A percentile compares a stretch with the other conserved stretches of the same genome.
Evolutionary conservation across 1,284 basidiomycete species (phyloP).

Genomic region (Cutaneotrichosporon daszewskae): DNA sequence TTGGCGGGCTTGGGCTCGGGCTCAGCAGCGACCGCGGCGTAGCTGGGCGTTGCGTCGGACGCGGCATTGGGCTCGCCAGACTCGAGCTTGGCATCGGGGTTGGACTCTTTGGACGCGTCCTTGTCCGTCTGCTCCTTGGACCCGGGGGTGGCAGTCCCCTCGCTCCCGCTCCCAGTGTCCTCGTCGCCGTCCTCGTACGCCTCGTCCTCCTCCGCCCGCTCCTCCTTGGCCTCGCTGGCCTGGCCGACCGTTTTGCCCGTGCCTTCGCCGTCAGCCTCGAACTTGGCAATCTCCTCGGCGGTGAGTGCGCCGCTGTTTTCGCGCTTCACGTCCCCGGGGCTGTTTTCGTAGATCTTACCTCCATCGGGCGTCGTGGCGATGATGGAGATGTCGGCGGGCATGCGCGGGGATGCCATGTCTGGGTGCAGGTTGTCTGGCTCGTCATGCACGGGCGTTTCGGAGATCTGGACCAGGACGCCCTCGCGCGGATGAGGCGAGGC

Average conservation of each 20-base stretch:
- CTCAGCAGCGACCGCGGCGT: neutral
- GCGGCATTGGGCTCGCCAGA: neutral
- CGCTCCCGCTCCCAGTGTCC: no score
- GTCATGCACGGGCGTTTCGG: neutral
- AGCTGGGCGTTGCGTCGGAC: neutral
- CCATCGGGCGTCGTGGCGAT: conserved; percentile 1
- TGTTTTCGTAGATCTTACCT: neutral
- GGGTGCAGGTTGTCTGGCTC: conserved; percentile 1
- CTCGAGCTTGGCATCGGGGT: neutral
- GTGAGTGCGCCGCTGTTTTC: neutral
- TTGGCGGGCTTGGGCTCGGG: neutral
- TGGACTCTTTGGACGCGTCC: neutral
- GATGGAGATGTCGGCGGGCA: neutral
- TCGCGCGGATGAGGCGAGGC: conserved; percentile 5
- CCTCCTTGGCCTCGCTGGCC: neutral
- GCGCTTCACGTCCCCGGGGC: neutral
- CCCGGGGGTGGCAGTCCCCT: no score
- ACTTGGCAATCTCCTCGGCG: neutral
- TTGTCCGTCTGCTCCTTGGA: conserved; percentile 4
- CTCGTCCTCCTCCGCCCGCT: no score
- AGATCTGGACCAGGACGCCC: conserved; percentile 7
- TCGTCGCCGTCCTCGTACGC: neutral
- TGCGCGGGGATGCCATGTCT: neutral
- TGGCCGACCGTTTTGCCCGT: neutral
- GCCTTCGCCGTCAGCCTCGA: neutral